Percentiles rank a stretch among this genome's conserved stretches.
These are phyloP conservation scores for Chalciporus pseudorubinellus DNA, from an alignment of 768 basidiomycete genomes.

Conservation along the genomic window DNA sequence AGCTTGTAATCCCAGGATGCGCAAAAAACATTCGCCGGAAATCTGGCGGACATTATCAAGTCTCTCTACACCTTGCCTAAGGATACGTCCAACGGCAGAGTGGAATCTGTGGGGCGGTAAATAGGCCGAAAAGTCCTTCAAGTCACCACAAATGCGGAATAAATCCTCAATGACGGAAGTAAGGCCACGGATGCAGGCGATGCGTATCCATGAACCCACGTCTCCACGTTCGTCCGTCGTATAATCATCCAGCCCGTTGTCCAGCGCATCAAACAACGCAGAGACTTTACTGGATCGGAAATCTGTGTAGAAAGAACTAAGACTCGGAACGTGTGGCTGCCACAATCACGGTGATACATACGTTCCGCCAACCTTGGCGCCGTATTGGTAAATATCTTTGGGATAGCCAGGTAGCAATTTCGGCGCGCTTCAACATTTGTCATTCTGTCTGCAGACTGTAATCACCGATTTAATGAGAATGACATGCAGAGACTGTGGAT, in stretches of 20 bases:
- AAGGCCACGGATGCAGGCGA: slow-evolving; percentile 69
- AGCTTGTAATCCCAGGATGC: slow-evolving; percentile 46
- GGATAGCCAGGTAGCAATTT: slow-evolving; percentile 47
- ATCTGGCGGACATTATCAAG: slow-evolving; percentile 87
- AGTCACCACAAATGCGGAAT: slow-evolving; percentile 40
- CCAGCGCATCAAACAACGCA: slow-evolving; percentile 52
- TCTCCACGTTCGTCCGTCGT: slow-evolving; percentile 93
- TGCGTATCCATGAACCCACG: slow-evolving; percentile 93
- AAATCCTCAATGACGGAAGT: slow-evolving; percentile 51
- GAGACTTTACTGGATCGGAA: slow-evolving; percentile 45
- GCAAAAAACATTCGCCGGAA: slow-evolving; percentile 62
- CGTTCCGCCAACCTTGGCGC: slow-evolving; percentile 42
- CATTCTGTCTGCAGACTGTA: slow-evolving; percentile 35
- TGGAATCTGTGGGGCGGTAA: slow-evolving; percentile 60
- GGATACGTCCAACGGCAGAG: slow-evolving; percentile 56
- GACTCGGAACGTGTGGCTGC: slow-evolving; percentile 1
- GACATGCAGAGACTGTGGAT: slow-evolving; percentile 22
- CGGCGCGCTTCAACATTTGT: slow-evolving; percentile 58
- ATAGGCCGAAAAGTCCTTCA: slow-evolving; percentile 53
- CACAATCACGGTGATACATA: slow-evolving; percentile 33
- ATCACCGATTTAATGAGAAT: slow-evolving; percentile 17
- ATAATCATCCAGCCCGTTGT: slow-evolving; percentile 85
- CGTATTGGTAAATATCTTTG: slow-evolving; percentile 47
- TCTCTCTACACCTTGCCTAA: slow-evolving; percentile 89
- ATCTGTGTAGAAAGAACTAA: slow-evolving; percentile 36